Conservation (phyloP, 768 basidiomycete species). For the Tylopilus intermedius region DNA sequence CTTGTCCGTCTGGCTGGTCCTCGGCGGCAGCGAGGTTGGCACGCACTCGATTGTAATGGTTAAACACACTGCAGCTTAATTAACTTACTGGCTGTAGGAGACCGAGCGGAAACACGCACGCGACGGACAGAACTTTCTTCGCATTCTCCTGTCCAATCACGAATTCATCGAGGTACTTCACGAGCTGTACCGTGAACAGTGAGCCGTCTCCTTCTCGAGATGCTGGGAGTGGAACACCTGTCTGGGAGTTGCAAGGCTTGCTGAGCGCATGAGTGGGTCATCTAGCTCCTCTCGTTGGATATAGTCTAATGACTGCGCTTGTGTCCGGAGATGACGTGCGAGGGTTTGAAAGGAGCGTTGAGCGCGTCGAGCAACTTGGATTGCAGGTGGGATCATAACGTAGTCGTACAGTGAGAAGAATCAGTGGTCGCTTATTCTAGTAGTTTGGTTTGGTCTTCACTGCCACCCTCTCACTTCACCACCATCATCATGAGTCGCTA, state of each 20-base stretch:
- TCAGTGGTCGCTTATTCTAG: not conserved
- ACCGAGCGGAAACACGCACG: constrained; percentile 50
- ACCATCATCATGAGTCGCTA: constrained; percentile 39
- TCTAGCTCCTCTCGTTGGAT: constrained; percentile 28
- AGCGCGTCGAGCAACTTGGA: constrained; percentile 21
- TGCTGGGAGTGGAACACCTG: constrained; percentile 34
- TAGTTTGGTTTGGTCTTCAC: not conserved
- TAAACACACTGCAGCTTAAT: constrained; percentile 65
- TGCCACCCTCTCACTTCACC: not conserved
- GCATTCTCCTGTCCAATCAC: constrained; percentile 89
- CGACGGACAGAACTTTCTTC: constrained; percentile 91
- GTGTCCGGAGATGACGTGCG: constrained; percentile 47
- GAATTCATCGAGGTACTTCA: constrained; percentile 81
- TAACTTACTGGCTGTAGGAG: not conserved
- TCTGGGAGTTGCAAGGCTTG: constrained; percentile 55
- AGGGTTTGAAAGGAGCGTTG: constrained; percentile 25
- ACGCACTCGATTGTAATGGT: constrained; percentile 87
- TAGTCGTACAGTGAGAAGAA: not conserved
- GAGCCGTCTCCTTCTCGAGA: constrained; percentile 3
- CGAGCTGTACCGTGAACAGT: constrained; percentile 47
- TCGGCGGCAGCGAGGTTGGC: constrained; percentile 57
- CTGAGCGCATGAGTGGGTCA: constrained; percentile 36
- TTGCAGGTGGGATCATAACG: constrained; percentile 21
- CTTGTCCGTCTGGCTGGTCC: constrained; percentile 28
- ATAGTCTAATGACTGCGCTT: constrained; percentile 48